Base-by-base conservation (phyloP, 768 basidiomycete genomes). In the Asterophora lycoperdoides region DNA sequence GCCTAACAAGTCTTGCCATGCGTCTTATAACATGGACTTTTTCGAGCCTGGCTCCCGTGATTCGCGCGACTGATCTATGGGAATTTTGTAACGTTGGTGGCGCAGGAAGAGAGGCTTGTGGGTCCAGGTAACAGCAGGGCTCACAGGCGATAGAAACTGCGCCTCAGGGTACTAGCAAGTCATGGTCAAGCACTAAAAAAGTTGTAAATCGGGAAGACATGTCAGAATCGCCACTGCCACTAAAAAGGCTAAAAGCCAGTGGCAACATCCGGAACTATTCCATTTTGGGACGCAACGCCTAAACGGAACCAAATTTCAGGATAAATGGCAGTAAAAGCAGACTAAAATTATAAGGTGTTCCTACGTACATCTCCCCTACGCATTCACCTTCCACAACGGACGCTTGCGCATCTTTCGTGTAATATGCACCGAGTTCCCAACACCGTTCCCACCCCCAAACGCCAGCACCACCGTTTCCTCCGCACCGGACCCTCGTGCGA, bases 391-490 rank as follows among this genome's bases (percentile, higher is more conserved):
- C 72, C 80, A 89, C 60, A 93, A 77, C 46, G 87, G 88, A 43
- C 81, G 87, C 61, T 84, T 87, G 68, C 85, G 86, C 73, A 85
- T 72, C 70, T 93, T 93, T 56, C 90, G 80, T 39, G 91, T 92
- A 62, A 95, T 77, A 65, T 92, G 89, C 57, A 94, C 89, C 46
- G 86, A 80, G 60, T 83, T 90, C 49, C 77, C 80, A 43, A 75
- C 83, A 66, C 73, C 74, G 56, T 74, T 83, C 57, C 73, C 75
- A 53, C 82, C 86, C 49, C 88, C 88, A 68, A 93, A 92, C 32
- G 89, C 90, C 57, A 94, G 74, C 44, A 95, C 91, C 36, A 94
- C 91, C n/a, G 88, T 89, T 69, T 93, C 91, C 66, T 89, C 88
- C 51, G 80, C 82, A 48, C 85, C 82, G 53, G 76, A 70, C 45